These are phyloP conservation scores for Fusarium chuoi DNA, from an alignment of 2,329 filamentous ascomycete species.

Conservation along the genomic window DNA sequence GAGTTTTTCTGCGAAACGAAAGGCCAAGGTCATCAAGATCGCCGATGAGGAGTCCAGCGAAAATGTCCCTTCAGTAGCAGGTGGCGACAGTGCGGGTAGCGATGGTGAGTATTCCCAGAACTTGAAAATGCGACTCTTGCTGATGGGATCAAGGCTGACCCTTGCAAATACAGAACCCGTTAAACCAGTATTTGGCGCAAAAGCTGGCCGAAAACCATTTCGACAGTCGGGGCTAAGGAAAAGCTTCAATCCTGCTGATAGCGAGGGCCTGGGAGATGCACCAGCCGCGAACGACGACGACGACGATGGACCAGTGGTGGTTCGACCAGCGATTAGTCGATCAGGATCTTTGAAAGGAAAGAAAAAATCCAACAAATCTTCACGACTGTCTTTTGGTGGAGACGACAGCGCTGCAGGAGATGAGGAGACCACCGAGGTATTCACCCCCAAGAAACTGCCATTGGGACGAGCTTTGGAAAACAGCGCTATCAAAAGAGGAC, in stretches of 20 bases:
- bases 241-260: slow-evolving; percentile 60
- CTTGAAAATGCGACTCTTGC: slow-evolving; percentile 41
- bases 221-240: slow-evolving; percentile 69
- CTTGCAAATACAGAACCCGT: slow-evolving; percentile 44
- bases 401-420: slow-evolving; percentile 62
- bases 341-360: slow-evolving; percentile 68
- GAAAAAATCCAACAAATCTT: slow-evolving; percentile 66
- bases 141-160: slow-evolving; percentile 53
- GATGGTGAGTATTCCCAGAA: slow-evolving; percentile 51
- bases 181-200: slow-evolving; percentile 54
- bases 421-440: slow-evolving; percentile 60
- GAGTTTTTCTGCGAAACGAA: slow-evolving; percentile 69
- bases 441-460: slow-evolving; percentile 73
- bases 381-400: slow-evolving; percentile 81
- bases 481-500: slow-evolving; percentile 67
- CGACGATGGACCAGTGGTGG: slow-evolving; percentile 58
- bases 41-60: slow-evolving; percentile 66
- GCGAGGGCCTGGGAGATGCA: slow-evolving; percentile 42
- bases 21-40: slow-evolving; percentile 80
- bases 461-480: slow-evolving; percentile 74
- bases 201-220: slow-evolving; percentile 61
- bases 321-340: slow-evolving; percentile 60
- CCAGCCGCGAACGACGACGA: slow-evolving; percentile 54
- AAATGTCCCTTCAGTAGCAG: slow-evolving; percentile 25
- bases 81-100: slow-evolving; percentile 43